These are phyloP conservation scores for Clavulina sp. DNA, from an alignment of 768 basidiomycete species.

Conservation along the genomic window DNA sequence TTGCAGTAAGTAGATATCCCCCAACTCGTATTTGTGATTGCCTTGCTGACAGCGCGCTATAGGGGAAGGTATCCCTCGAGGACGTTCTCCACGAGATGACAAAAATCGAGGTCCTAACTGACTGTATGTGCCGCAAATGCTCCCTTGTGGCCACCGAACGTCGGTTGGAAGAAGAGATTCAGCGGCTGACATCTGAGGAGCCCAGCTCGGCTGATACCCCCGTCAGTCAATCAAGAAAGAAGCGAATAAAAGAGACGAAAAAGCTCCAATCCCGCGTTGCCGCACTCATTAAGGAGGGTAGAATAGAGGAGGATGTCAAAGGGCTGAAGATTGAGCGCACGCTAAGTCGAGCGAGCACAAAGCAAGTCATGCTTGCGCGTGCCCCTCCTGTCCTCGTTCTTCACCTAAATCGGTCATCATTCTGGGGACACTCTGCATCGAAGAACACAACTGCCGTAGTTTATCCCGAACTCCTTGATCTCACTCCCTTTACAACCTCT, in stretches of 20 bases:
- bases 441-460: conserved; percentile 71
- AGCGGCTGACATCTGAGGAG: conserved; percentile 27
- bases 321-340: conserved; percentile 69
- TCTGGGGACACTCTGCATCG: conserved; percentile 52
- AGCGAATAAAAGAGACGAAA: conserved; percentile 51
- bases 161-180: conserved; percentile 44
- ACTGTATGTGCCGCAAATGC: conserved; percentile 86
- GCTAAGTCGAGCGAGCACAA: conserved; percentile 55
- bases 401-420: conserved; percentile 83
- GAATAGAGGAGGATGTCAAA: conserved; percentile 71
- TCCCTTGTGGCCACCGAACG: conserved; percentile 62
- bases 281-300: conserved; percentile 47
- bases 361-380: conserved; percentile 83
- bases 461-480: conserved; percentile 79
- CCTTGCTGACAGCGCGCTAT: conserved; percentile 1
- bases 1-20: conserved; percentile 31
- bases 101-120: conserved; percentile 68
- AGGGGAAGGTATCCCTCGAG: conserved; percentile 39
- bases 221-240: conserved; percentile 41
- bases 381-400: conserved; percentile 75
- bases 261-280: conserved; percentile 45
- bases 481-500: conserved; percentile 75
- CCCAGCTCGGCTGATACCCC: conserved; percentile 14
- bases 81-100: conserved; percentile 83
- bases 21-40: conserved; percentile 1